These are phyloP conservation scores for Cyclotella distinguenda DNA, from an alignment of 108 stramenopile genomes.

Conservation along the genomic window DNA sequence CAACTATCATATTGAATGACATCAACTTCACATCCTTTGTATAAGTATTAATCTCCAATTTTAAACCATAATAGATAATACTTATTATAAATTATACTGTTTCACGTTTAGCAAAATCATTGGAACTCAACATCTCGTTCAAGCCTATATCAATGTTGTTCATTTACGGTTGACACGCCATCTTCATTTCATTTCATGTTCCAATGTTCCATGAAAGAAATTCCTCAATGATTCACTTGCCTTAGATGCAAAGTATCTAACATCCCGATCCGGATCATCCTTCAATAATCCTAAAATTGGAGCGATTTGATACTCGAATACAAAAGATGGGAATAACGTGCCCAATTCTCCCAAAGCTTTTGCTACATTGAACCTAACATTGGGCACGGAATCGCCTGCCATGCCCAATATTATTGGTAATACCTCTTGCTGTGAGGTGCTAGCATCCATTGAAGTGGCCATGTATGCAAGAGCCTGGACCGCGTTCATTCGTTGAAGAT, in stretches of 20 bases:
- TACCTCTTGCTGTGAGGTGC: constrained; percentile 59
- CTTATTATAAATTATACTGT: too few relatives aligned
- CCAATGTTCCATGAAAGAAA: constrained; percentile 12
- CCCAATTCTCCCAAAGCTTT: constrained; percentile 83
- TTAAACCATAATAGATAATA: too few relatives aligned
- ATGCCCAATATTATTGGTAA: constrained; percentile 90
- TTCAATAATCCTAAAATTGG: constrained; percentile 75
- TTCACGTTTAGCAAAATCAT: too few relatives aligned
- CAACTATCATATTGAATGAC: too few relatives aligned
- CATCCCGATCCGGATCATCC: constrained; percentile 91
- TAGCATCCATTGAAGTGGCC: constrained; percentile 72
- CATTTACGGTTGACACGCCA: too few relatives aligned
- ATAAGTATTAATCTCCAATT: too few relatives aligned
- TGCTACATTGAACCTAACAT: constrained; percentile 96
- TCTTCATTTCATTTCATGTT: too few relatives aligned
- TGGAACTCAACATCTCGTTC: background rate
- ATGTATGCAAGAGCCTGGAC: constrained; percentile 85
- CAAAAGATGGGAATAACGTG: constrained; percentile 56
- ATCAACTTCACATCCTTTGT: too few relatives aligned
- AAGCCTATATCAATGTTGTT: too few relatives aligned
- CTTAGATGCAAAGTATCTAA: constrained; percentile 84
- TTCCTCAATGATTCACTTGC: constrained; percentile 33
- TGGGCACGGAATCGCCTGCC: constrained; percentile 93
- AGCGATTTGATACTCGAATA: constrained; percentile 69
- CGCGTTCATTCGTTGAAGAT: constrained; percentile 89